These are phyloP conservation scores for Populus ilicifolia DNA, from an alignment of 345 rosid genomes.

Conservation along the genomic window DNA sequence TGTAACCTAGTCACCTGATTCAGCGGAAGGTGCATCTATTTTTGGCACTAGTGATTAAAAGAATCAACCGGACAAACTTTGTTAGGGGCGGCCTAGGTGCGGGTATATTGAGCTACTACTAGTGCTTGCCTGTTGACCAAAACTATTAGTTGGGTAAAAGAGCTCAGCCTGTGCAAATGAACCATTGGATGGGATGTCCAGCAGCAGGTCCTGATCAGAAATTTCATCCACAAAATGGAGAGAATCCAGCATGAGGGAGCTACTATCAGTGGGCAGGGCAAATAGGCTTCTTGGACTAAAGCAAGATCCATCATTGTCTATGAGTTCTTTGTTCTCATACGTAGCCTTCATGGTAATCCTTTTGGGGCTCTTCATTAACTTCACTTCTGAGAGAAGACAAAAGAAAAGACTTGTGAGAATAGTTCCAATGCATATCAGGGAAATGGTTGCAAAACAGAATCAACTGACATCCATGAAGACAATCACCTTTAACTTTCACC, in stretches of 20 bases:
- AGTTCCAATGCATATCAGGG: not conserved
- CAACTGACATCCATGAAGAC: not conserved
- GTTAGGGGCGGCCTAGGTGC: slow-evolving; percentile 37
- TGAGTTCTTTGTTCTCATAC: slow-evolving; percentile 52
- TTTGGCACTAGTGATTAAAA: slow-evolving; percentile 25
- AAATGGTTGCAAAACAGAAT: not conserved
- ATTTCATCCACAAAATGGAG: slow-evolving; percentile 49
- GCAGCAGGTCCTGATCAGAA: slow-evolving; percentile 74
- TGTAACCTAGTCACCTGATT: slow-evolving; percentile 16
- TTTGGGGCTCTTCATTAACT: slow-evolving; percentile 66
- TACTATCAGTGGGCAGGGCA: slow-evolving; percentile 60
- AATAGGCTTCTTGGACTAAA: slow-evolving; percentile 71
- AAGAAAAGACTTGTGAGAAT: not conserved
- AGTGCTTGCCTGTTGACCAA: slow-evolving; percentile 56
- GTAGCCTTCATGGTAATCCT: slow-evolving; percentile 47
- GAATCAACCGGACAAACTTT: slow-evolving; percentile 8
- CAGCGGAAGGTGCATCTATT: slow-evolving; percentile 25
- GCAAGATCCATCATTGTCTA: slow-evolving; percentile 60
- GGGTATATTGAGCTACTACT: slow-evolving; percentile 57
- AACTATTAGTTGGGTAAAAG: slow-evolving; percentile 48
- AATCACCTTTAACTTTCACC: not conserved
- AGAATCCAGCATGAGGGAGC: slow-evolving; percentile 56
- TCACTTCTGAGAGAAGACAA: slow-evolving; percentile 48
- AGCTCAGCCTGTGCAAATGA: slow-evolving; percentile 93
- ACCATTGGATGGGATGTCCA: slow-evolving; percentile 75